Conservation (phyloP, 2,329 filamentous ascomycete genomes). For the Polytolypa hystricis region DNA sequence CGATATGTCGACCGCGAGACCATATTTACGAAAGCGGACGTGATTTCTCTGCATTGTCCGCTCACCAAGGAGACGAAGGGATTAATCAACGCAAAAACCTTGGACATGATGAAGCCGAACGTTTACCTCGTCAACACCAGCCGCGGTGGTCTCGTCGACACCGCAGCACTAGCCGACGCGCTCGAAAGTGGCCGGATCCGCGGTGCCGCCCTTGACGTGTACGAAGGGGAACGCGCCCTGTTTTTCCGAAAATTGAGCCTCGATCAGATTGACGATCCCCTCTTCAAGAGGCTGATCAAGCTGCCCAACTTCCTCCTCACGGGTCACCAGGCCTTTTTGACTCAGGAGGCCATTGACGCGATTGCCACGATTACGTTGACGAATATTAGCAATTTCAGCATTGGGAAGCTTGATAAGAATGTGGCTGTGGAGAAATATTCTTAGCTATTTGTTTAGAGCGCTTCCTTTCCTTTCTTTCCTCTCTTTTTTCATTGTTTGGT, state of each 20-base stretch:
- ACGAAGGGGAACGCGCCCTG: conserved; percentile 48
- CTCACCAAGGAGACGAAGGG: conserved; percentile 49
- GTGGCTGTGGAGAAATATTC: conserved; percentile 6
- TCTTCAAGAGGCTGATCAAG: conserved; percentile 54
- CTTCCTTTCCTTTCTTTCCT: too few species aligned
- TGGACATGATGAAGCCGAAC: conserved; percentile 47
- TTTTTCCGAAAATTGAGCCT: conserved; percentile 57
- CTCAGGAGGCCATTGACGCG: conserved; percentile 51
- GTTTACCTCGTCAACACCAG: conserved; percentile 58
- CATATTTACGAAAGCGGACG: conserved; percentile 46
- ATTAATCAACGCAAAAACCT: conserved; percentile 46
- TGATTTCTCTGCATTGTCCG: conserved; percentile 57
- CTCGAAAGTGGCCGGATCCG: conserved; percentile 51
- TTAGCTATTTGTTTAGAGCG: too few species aligned
- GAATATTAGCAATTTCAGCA: conserved; percentile 37
- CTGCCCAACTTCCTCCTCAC: conserved; percentile 58
- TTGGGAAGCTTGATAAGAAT: conserved; percentile 2
- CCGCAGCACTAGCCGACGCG: conserved; percentile 46
- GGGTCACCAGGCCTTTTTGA: conserved; percentile 61
- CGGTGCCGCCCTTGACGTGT: conserved; percentile 56
- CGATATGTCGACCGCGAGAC: conserved; percentile 44
- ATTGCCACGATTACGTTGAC: conserved; percentile 50
- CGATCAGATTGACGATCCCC: conserved; percentile 56
- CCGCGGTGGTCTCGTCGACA: conserved; percentile 54
- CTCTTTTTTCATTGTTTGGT: too few species aligned